These are phyloP conservation scores for Phoma herbarum DNA, from an alignment of 2,329 filamentous ascomycete genomes.

Conservation along the genomic window DNA sequence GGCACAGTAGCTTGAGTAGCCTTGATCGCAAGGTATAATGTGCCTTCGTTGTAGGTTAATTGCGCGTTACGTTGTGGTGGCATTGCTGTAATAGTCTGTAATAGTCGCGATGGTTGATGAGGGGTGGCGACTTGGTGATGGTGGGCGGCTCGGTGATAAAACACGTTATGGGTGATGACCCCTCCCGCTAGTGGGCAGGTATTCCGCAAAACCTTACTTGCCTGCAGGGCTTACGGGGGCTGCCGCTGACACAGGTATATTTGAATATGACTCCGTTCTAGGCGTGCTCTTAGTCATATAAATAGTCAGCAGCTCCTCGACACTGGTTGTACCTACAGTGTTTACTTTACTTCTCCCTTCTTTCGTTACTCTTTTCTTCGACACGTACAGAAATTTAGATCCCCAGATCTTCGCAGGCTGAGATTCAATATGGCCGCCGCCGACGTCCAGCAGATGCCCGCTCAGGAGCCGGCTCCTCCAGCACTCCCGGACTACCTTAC, in stretches of 20 bases:
- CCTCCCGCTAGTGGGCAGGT: no score
- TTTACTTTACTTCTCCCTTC: neutral
- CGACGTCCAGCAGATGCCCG: constrained; percentile 37
- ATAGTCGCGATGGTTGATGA: no score
- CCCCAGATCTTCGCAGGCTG: constrained; percentile 7
- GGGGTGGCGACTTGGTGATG: no score
- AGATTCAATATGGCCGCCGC: constrained; percentile 36
- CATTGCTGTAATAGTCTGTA: no score
- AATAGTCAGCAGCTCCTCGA: no score
- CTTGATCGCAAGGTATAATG: neutral
- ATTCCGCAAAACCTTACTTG: no score
- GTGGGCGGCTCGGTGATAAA: no score
- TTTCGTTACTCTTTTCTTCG: neutral
- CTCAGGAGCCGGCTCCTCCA: constrained; percentile 48
- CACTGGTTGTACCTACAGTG: no score
- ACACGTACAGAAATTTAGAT: neutral
- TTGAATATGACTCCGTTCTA: constrained; percentile 9
- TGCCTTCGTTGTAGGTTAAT: no score
- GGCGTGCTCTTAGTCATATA: constrained; percentile 4
- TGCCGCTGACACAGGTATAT: constrained; percentile 6
- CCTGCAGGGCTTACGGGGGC: constrained; percentile 13
- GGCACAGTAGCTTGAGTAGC: neutral
- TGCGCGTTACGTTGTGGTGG: no score
- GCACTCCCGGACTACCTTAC: constrained; percentile 66
- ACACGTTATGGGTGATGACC: no score